Evolutionary conservation across 2,329 filamentous ascomycete species (phyloP).

Genomic region (Lachnellula hyalina): DNA sequence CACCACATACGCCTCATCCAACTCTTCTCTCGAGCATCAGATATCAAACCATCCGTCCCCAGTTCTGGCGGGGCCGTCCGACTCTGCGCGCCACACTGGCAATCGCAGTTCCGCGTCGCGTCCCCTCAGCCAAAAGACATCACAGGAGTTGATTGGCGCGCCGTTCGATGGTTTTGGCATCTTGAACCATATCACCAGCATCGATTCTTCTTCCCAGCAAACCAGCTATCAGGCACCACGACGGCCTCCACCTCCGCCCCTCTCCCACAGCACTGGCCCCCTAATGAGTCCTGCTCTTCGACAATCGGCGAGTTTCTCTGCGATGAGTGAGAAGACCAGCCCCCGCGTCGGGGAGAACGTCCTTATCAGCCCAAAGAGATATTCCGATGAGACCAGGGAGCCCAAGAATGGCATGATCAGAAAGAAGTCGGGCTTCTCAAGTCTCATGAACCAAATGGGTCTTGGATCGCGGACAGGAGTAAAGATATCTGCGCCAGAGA

Average conservation of each 20-base stretch:
- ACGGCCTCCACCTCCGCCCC: constrained; percentile 39
- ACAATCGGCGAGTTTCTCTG: constrained; percentile 61
- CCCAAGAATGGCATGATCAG: constrained; percentile 56
- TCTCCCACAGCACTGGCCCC: constrained; percentile 48
- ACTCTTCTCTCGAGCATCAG: constrained; percentile 31
- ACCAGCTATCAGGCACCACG: constrained; percentile 31
- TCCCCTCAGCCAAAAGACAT: constrained; percentile 40
- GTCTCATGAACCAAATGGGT: constrained; percentile 74
- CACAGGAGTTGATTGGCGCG: constrained; percentile 58
- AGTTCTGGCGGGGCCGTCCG: constrained; percentile 20
- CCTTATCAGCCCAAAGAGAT: constrained; percentile 59
- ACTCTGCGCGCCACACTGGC: constrained; percentile 21
- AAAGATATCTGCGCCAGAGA: constrained; percentile 94
- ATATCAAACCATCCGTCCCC: constrained; percentile 26
- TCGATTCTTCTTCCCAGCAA: constrained; percentile 34
- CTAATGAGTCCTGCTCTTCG: constrained; percentile 53
- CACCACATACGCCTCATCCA: constrained; percentile 36
- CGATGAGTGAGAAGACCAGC: constrained; percentile 45
- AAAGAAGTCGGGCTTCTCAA: constrained; percentile 86
- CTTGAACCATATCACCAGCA: constrained; percentile 47
- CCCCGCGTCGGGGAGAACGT: constrained; percentile 40
- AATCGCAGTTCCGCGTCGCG: constrained; percentile 34
- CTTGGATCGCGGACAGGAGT: constrained; percentile 84
- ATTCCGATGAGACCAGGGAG: constrained; percentile 71
- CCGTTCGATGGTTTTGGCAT: constrained; percentile 61